Percentiles rank a stretch among this genome's conserved stretches.
These are phyloP conservation scores for Botryotinia calthae DNA, from an alignment of 2,329 filamentous ascomycete species.

Conservation along the genomic window DNA sequence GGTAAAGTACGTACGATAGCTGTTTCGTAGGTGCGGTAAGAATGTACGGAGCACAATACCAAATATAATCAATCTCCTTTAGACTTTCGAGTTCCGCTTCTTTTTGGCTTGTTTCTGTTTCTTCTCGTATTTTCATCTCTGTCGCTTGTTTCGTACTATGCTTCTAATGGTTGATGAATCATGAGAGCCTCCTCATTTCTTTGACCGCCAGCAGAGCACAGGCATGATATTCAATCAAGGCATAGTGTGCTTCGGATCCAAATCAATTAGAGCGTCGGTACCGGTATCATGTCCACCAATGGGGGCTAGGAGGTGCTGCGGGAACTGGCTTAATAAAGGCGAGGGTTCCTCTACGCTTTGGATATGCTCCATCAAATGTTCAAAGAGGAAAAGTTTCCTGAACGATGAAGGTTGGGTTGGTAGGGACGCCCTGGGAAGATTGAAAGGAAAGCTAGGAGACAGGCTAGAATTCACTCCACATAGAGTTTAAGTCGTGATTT, in stretches of 20 bases:
- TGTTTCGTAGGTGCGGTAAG: not conserved
- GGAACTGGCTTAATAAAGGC: slow-evolving; percentile 12
- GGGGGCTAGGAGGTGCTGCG: not conserved
- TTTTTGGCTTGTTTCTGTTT: slow-evolving; percentile 4
- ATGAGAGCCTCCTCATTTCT: slow-evolving; percentile 19
- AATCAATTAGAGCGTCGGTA: slow-evolving; percentile 8
- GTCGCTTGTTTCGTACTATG: slow-evolving; percentile 17
- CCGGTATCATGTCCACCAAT: slow-evolving; percentile 18
- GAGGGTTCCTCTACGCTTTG: slow-evolving; percentile 10
- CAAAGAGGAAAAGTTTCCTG: slow-evolving; percentile 15
- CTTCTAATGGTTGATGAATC: slow-evolving; percentile 13
- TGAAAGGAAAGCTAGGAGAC: not conserved
- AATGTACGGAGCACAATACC: not conserved
- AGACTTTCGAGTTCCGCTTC: slow-evolving; percentile 10
- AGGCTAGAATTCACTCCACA: slow-evolving; percentile 12
- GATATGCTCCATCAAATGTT: slow-evolving; percentile 10
- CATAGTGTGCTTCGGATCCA: slow-evolving; percentile 19
- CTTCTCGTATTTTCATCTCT: slow-evolving; percentile 16
- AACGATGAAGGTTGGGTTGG: slow-evolving; percentile 7
- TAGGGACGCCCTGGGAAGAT: not conserved
- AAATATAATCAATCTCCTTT: not conserved
- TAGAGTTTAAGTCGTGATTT: slow-evolving; percentile 6
- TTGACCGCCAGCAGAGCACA: slow-evolving; percentile 21
- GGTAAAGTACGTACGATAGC: not conserved
- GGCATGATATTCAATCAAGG: slow-evolving; percentile 16